Base-by-base conservation (phyloP, 192 early-diverging fungal species). In the Coemansia biformis region DNA sequence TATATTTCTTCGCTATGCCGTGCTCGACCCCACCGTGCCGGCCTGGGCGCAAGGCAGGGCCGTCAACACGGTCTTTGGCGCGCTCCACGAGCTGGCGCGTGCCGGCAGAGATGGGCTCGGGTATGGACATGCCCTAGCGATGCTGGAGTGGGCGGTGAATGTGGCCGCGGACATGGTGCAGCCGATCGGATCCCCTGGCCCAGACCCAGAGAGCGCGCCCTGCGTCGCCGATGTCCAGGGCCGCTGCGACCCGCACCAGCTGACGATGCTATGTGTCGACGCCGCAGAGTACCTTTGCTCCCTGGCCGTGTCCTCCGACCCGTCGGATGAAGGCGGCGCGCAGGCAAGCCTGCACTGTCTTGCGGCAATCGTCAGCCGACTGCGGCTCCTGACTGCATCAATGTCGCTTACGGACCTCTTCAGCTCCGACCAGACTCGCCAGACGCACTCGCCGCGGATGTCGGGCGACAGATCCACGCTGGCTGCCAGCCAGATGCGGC, bases 21-120 rank as follows among this genome's bases (percentile, higher is more conserved):
- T 53, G 4, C 16, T 54, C 31, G 63, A 65, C 35, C 55, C 55
- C 0, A 53, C 63, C 2, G 63, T 65, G 12, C 55, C 63, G 12
- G 43, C 40, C 10, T 65, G 63, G 63, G 63, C 55, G 11, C 63
- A 65, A 33, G 35, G 38, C 33, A 38, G 31, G 23, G 35, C 48
- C 8, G 33, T 57, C 13, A 9, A 46, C 17, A 17, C 23, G 28
- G 26, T 54, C 3, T 58, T 57, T 42, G 40, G 40, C 23, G 14
- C 41, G 15, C n/a, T 48, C 14, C 43, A 41, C 8, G 54, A 64
- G 38, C 54, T 56, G 29, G 36, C 28, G 19, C 19, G 13, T n/a
- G 28, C 38, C 18, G 26, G 31, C 10, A 22, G 23, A 2, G 26
- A 14, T 9, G 32, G 33, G 16, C n/a, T n/a, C n/a, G n/a, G n/a